Evolutionary conservation across 2,329 filamentous ascomycete genomes (phyloP).

Genomic region (Thelonectria blattea): DNA sequence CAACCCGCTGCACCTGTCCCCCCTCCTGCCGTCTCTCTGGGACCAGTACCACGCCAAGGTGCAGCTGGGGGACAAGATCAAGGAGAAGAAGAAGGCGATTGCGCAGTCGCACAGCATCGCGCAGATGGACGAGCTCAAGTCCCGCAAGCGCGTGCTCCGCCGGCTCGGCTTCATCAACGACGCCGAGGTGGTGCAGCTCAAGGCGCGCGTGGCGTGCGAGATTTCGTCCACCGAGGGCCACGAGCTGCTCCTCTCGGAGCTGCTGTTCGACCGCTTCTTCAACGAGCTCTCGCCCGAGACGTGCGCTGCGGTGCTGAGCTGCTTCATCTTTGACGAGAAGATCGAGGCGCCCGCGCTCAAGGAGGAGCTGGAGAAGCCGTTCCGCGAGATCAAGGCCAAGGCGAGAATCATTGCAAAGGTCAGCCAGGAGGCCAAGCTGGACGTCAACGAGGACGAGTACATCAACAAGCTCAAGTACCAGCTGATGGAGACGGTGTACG

Average conservation of each 20-base stretch:
- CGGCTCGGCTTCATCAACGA: conserved; percentile 97
- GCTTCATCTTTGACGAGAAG: conserved; percentile 98
- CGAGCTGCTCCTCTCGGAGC: conserved; percentile 88
- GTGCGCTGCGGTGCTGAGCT: conserved; percentile 84
- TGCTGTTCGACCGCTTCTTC: conserved; percentile 97
- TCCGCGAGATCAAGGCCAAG: conserved; percentile 84
- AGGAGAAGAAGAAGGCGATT: conserved; percentile 87
- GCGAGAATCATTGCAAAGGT: conserved; percentile 91
- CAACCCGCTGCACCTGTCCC: conserved; percentile 91
- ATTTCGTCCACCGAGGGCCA: conserved; percentile 92
- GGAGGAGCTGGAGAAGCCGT: conserved; percentile 86
- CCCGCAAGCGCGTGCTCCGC: conserved; percentile 91
- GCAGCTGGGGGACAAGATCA: conserved; percentile 77
- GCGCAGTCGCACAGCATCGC: conserved; percentile 83
- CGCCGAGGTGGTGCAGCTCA: conserved; percentile 91
- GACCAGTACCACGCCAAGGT: conserved; percentile 86
- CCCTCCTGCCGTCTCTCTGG: conserved; percentile 82
- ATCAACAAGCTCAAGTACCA: conserved; percentile 88
- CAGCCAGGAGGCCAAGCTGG: conserved; percentile 90
- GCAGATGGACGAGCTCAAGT: conserved; percentile 95
- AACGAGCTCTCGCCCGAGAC: conserved; percentile 91
- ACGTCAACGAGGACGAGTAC: conserved; percentile 95
- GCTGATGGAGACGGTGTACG: conserved; percentile 94
- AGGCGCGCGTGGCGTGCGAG: conserved; percentile 96
- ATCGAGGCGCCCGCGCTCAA: conserved; percentile 77